These are phyloP conservation scores for Trichoderma sp. DNA, from an alignment of 2,329 filamentous ascomycete species.

Conservation along the genomic window DNA sequence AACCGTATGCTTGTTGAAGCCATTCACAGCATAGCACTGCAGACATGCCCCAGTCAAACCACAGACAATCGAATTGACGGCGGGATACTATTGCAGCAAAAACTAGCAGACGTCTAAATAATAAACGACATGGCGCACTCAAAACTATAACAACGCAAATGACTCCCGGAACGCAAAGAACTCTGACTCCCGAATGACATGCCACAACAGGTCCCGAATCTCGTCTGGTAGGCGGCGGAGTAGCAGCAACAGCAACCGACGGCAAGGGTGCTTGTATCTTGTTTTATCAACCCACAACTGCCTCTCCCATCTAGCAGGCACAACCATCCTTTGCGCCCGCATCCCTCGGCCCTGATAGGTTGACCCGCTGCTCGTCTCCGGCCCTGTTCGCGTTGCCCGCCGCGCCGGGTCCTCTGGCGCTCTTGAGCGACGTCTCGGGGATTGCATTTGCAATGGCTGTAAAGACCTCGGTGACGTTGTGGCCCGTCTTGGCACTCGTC, in stretches of 20 bases:
- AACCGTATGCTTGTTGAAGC: too few relatives aligned
- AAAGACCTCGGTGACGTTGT: conserved; percentile 94
- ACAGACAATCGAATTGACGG: not conserved
- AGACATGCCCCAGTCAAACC: too few relatives aligned
- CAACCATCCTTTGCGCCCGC: conserved; percentile 85
- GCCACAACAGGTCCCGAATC: conserved; percentile 30
- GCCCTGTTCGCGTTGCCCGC: conserved; percentile 61
- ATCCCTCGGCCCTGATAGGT: conserved; percentile 73
- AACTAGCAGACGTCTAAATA: conserved; percentile 27
- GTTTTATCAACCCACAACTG: conserved; percentile 8
- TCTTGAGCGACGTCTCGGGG: conserved; percentile 94
- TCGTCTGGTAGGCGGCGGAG: conserved; percentile 26
- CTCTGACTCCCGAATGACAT: conserved; percentile 32
- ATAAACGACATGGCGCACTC: conserved; percentile 26
- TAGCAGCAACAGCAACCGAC: conserved; percentile 3
- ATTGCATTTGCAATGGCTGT: conserved; percentile 98
- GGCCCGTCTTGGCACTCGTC: conserved; percentile 94
- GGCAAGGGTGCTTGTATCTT: conserved; percentile 14
- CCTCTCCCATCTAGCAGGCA: conserved; percentile 64
- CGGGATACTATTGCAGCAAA: conserved; percentile 21
- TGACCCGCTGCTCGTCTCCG: conserved; percentile 75
- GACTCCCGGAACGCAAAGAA: conserved; percentile 30
- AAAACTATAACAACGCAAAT: conserved; percentile 27
- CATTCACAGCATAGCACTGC: too few relatives aligned
- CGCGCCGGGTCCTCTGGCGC: conserved; percentile 71